These are phyloP conservation scores for Lichtheimia ramosa DNA, from an alignment of 371 early-diverging fungal genomes.

Conservation along the genomic window DNA sequence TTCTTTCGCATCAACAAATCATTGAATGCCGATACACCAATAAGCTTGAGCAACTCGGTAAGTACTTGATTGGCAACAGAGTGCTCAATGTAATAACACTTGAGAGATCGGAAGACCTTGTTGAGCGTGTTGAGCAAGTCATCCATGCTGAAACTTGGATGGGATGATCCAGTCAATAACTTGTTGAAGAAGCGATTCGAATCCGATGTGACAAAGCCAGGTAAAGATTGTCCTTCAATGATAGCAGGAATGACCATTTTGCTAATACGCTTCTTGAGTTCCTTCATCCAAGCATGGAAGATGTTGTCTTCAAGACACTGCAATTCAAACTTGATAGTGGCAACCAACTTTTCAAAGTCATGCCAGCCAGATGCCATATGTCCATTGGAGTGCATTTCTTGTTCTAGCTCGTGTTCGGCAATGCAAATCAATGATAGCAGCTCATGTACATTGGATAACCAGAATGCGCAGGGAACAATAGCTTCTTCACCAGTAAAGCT, in stretches of 20 bases:
- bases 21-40: slow-evolving; percentile 91
- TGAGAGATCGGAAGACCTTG: slow-evolving; percentile 87
- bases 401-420: slow-evolving; percentile 36
- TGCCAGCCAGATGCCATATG: slow-evolving; percentile 31
- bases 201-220: slow-evolving; percentile 86
- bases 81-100: slow-evolving; percentile 89
- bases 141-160: slow-evolving; percentile 80
- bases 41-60: slow-evolving; percentile 83
- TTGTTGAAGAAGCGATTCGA: slow-evolving; percentile 79
- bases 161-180: slow-evolving; percentile 61
- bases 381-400: slow-evolving; percentile 24
- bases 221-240: slow-evolving; percentile 85
- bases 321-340: slow-evolving; percentile 54
- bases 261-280: slow-evolving; percentile 83
- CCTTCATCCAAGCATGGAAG: slow-evolving; percentile 84
- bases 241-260: slow-evolving; percentile 92
- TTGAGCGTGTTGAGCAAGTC: slow-evolving; percentile 85
- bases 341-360: slow-evolving; percentile 50
- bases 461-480: slow-evolving; percentile 72
- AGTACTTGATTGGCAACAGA: slow-evolving; percentile 73
- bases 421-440: slow-evolving; percentile 64
- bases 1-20: slow-evolving; percentile 86
- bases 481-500: slow-evolving; percentile 54
- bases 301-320: slow-evolving; percentile 63
- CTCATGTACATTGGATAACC: slow-evolving; percentile 95